Evolutionary conservation across 805 yeast genomes (phyloP), one percentile per base, ranked within the genome.

Genomic region (Lachancea mirantina): DNA sequence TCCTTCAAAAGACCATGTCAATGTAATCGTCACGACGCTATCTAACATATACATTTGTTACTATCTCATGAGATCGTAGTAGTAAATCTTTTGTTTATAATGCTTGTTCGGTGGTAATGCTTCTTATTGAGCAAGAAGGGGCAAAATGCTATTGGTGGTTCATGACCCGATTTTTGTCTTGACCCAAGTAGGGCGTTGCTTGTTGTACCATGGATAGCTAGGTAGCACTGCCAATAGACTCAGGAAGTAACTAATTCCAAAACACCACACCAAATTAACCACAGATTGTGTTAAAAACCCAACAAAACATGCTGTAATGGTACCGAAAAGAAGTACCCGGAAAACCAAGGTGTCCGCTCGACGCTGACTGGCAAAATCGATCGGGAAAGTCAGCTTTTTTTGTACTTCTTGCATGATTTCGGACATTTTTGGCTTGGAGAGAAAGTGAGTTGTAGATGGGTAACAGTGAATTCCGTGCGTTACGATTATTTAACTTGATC

Each of bases 201-300:
- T 59, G 32, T 65, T 77, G 50, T 70, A 81, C 6, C 53, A 42
- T 3, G 78, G 67, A 66, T 78, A 81, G 16, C 80, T 68, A 19
- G 85, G 84, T 14, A 75, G 57, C 4, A 67, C 68, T 4, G 67
- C 45, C 5, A 68, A 34, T 8, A 62, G 35, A 2, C 65, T 48
- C 3, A 64, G 17, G 1, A 59, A 19, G 13, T 63, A 44, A 14
- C 65, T 49, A 8, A 55, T 55, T 8, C 53, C 61, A 49, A 71
- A 70, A 8, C 64, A 44, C 31, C 55, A 55, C 14, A 72, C 40
- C 6, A 70, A 47, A 26, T 52, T 41, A 4, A 44, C 33, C 4
- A 79, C 46, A 32, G 75, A 65, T 38, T 70, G 72, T 16, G 68
- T 44, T 1, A 62, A 26, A 30, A 66, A 65, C 0, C 87, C 85